phyloP scores from a whole-genome alignment of 441 rosid genomes.

The Rhodomyrtus psidioides region DNA sequence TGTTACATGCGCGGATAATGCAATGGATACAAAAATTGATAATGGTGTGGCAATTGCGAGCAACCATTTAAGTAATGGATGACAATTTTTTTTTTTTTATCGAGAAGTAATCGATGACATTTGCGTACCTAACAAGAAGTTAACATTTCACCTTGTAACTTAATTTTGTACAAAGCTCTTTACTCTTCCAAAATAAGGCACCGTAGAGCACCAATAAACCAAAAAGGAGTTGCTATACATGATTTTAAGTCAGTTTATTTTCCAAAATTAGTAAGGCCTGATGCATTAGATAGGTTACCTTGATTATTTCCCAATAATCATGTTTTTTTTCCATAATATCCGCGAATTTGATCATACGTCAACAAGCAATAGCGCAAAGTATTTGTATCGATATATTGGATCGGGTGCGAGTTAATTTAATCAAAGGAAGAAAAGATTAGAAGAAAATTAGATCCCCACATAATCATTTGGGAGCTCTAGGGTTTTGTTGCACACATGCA shows the following conservation, averaged over 20 bases:
- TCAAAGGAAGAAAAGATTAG: not conserved
- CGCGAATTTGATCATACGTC: not conserved
- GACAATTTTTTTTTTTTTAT: not conserved
- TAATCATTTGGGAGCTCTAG: not conserved
- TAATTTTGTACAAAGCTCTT: not conserved
- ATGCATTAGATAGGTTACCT: not conserved
- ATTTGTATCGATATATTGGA: not conserved
- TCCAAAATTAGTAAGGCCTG: not conserved
- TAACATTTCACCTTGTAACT: not conserved
- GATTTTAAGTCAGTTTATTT: not conserved
- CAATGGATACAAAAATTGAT: not conserved
- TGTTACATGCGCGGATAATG: not conserved
- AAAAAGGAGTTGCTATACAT: not conserved
- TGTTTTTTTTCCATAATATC: not conserved
- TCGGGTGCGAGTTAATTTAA: not conserved
- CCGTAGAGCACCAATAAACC: not conserved
- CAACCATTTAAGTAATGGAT: not conserved
- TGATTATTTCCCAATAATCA: not conserved
- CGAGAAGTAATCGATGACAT: not conserved
- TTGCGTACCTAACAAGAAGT: not conserved
- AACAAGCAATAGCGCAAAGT: not conserved
- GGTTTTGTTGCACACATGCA: not conserved
- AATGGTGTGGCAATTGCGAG: not conserved
- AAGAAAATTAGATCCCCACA: not conserved
- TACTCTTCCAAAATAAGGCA: not conserved